These are phyloP conservation scores for Aspergillus niger DNA, from an alignment of 2,329 filamentous ascomycete species.

Conservation along the genomic window DNA sequence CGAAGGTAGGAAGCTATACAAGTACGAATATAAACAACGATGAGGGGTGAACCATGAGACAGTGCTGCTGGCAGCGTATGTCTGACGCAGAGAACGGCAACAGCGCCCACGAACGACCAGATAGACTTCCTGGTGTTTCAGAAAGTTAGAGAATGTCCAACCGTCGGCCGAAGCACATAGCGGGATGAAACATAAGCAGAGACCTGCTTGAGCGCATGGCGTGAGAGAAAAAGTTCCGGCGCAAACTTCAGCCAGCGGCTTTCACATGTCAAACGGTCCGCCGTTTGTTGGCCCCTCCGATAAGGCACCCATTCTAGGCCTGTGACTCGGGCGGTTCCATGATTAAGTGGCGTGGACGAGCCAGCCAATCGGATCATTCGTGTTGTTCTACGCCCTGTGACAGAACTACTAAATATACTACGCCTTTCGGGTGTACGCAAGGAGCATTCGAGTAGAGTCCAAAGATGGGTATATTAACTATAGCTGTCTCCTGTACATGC, in stretches of 20 bases:
- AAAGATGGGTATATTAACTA: neutral
- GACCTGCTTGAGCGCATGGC: neutral
- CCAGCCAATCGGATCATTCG: no score
- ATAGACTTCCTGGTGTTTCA: neutral
- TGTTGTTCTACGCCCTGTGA: neutral
- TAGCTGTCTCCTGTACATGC: neutral
- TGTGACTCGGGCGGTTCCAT: neutral
- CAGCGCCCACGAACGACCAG: neutral
- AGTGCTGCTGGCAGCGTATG: neutral
- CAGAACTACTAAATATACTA: neutral
- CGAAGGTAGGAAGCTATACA: neutral
- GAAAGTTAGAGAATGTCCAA: neutral
- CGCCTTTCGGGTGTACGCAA: neutral
- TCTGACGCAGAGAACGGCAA: neutral
- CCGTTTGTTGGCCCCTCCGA: neutral
- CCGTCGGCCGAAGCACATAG: neutral
- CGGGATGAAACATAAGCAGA: neutral
- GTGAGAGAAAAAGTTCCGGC: neutral
- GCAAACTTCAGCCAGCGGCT: neutral
- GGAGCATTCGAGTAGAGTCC: neutral
- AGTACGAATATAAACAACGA: neutral
- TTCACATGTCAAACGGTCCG: neutral
- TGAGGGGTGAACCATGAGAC: neutral
- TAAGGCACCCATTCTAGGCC: neutral
- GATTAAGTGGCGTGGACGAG: no score